Conservation (phyloP, 2,329 filamentous ascomycete genomes). For the Zymoseptoria crescenta region DNA sequence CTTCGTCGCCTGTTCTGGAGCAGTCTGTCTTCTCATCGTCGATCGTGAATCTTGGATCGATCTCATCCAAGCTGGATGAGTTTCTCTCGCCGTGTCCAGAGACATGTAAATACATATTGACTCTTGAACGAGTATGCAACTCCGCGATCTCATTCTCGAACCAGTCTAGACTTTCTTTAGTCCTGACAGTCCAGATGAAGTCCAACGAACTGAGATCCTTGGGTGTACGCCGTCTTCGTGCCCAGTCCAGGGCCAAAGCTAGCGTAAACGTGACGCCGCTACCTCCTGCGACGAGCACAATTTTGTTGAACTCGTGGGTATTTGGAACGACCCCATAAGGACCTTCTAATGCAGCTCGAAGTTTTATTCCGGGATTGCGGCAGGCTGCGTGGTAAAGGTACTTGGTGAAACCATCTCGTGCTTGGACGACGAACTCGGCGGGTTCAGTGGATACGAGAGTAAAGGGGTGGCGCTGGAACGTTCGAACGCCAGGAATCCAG, state of each 20-base stretch:
- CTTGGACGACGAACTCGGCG: slow-evolving; percentile 17
- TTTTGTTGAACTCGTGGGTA: slow-evolving; percentile 51
- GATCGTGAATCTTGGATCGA: not conserved
- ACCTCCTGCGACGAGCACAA: slow-evolving; percentile 52
- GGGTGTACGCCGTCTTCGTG: slow-evolving; percentile 22
- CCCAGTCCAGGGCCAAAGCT: slow-evolving; percentile 46
- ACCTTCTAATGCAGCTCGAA: slow-evolving; percentile 20
- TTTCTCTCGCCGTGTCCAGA: slow-evolving; percentile 35
- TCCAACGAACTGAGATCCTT: slow-evolving; percentile 43
- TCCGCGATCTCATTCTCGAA: slow-evolving; percentile 45
- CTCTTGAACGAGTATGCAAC: slow-evolving; percentile 35
- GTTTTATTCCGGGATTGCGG: slow-evolving; percentile 8
- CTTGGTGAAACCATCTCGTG: slow-evolving; percentile 17
- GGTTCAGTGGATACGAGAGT: slow-evolving; percentile 14
- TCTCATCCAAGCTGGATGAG: not conserved
- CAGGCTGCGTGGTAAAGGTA: slow-evolving; percentile 14
- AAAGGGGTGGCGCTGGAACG: slow-evolving; percentile 19
- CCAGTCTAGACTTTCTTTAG: slow-evolving; percentile 36
- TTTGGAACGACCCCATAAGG: slow-evolving; percentile 23
- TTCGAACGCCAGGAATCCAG: slow-evolving; percentile 15
- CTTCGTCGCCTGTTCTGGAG: not conserved
- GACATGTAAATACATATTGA: slow-evolving; percentile 46
- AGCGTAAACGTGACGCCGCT: slow-evolving; percentile 53
- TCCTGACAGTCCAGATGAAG: slow-evolving; percentile 26
- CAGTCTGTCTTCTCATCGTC: not conserved